These are phyloP conservation scores for Termitomyces sp. DNA, from an alignment of 768 basidiomycete genomes.

Conservation along the genomic window DNA sequence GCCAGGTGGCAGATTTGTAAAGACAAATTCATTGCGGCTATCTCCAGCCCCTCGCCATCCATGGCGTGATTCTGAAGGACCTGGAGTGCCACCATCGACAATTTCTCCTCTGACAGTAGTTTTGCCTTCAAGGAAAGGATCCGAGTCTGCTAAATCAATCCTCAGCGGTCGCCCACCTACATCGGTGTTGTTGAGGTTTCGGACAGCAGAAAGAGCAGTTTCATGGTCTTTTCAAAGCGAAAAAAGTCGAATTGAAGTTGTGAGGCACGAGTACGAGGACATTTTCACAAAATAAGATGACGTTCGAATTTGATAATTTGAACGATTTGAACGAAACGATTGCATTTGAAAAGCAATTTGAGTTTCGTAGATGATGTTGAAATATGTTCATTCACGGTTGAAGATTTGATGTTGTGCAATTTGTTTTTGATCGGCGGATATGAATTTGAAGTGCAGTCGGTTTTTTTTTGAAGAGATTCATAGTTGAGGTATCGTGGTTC, in stretches of 20 bases:
- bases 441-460: background rate
- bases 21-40: conserved; percentile 43
- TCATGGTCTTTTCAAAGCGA: conserved; percentile 68
- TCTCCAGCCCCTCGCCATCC: conserved; percentile 44
- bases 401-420: background rate
- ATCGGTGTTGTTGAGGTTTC: conserved; percentile 90
- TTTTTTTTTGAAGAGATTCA: conserved; percentile 1
- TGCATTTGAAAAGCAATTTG: background rate
- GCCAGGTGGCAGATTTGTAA: conserved; percentile 70
- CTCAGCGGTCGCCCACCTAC: conserved; percentile 90
- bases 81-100: conserved; percentile 58
- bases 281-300: background rate
- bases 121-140: conserved; percentile 88
- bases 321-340: background rate
- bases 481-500: conserved; percentile 4
- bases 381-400: background rate
- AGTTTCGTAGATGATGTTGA: background rate
- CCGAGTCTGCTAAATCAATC: conserved; percentile 92
- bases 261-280: background rate
- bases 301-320: background rate
- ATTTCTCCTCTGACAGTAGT: conserved; percentile 83
- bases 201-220: conserved; percentile 90
- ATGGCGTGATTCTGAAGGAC: conserved; percentile 47
- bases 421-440: background rate
- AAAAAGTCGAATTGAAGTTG: conserved; percentile 9